Evolutionary conservation across 257 asterid genomes (phyloP), one percentile per base, ranked within the genome.

Genomic region (Echites panduratus): DNA sequence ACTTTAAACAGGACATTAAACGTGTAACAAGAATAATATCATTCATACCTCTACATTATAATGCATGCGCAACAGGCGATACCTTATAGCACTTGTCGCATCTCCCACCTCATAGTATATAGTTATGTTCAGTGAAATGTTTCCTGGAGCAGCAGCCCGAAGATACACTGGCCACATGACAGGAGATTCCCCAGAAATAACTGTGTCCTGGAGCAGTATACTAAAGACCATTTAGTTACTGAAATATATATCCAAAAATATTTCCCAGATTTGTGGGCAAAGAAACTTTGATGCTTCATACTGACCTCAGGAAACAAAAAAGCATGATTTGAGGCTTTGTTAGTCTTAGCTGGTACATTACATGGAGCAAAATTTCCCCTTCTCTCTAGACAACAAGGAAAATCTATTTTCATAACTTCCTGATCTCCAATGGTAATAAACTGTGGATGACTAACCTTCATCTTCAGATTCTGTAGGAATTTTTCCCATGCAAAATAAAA

Each of bases 61-160:
- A 66, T 85, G 88, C 91, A 95, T 83, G 77, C 99, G 97, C 76
- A 95, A 82, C 62, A 95, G 87, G 75, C 99, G 93, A 84, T 88
- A 95, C 69, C 79, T 82, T 81, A 95, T 86, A 50, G 76, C 80
- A 57, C 93, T 78, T 58, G 90, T 86, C 76, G 26, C 83, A 77
- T 92, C 96, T 75, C 84, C 92, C 74, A 87, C 85, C 84, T 95
- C 99, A 73, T 92, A 95, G 85, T 87, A 95, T 76, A 95, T 78
- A 67, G 90, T 78, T 75, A 88, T 61, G 71, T 77, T 85, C 72
- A 95, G 81, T 26, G 97, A 84, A 67, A 87, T 66, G 73, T 87
- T 90, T 81, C 99, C 99, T 40, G 93, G 79, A 72, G 82, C 86
- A 71, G 99, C 98, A 71, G 98, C 99, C 81, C 99, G 86, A 84